Base-by-base conservation (phyloP, 2,329 filamentous ascomycete genomes). In the Metarhizium brunneum region DNA sequence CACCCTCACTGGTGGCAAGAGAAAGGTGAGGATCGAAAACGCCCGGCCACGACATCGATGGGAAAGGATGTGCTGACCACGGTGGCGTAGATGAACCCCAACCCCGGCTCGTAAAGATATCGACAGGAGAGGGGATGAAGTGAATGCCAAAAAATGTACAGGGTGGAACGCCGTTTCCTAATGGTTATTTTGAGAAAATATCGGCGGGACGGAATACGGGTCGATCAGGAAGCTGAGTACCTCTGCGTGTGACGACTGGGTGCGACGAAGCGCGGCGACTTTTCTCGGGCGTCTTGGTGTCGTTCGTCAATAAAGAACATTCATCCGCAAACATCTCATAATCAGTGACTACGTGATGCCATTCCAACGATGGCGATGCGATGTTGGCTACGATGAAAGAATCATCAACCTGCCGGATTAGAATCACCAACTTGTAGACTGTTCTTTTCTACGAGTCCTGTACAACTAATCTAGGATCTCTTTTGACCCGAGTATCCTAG, bases 1-100 rank as follows among this genome's bases (percentile, higher is more conserved):
- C 73, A 94, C 90, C 71, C 84, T 96, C 79, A 95, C 92, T 65
- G 92, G 91, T 77, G 92, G 92, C 81, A 97, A 97, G 92, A 84
- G 92, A 78, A 96, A 96, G 90, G 90, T 94, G 76, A 72, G 79
- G 59, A 56, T 20, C 40, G 35, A 36, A 6, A 35, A 14, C 25
- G 25, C 25, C 25, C 25, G 4, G 25, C 25, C 25, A 25, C 25
- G 25, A 4, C 25, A 25, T 25, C 4, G 25, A 25, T 29, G 14
- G 35, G 51, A 29, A 8, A 43, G 43, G 35, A 47, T 42, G 11
- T 13, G 55, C 67, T 70, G 63, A 69, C 66, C n/a, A 3, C 10
- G 25, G 8, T 25, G 18, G 38, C 47, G 60, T 63, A 88, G 88
- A 92, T 92, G 88, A 92, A 92, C 85, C 87, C 88, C 75, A 90